Conservation (phyloP, 306 rosid species). For the Myrica gale region DNA sequence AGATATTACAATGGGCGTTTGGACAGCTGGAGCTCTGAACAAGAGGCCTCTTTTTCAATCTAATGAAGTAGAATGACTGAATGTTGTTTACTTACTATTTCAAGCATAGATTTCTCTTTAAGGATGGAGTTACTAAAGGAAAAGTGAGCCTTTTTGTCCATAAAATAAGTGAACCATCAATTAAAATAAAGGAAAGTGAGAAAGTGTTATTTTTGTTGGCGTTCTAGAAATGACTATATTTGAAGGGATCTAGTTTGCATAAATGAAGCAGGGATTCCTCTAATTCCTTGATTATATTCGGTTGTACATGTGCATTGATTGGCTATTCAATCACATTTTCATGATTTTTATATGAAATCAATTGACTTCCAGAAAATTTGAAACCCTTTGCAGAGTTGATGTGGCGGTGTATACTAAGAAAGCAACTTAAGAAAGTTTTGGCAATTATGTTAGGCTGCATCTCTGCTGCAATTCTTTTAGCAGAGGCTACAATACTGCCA, state of each 20-base stretch:
- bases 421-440: slow-evolving; percentile 65
- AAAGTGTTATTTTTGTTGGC: background rate
- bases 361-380: background rate
- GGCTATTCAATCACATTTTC: background rate
- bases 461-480: slow-evolving; percentile 80
- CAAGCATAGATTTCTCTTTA: background rate
- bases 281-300: background rate
- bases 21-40: background rate
- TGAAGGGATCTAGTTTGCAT: background rate
- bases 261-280: background rate
- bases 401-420: slow-evolving; percentile 80
- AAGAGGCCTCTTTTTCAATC: background rate
- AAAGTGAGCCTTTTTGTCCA: background rate
- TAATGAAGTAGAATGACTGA: background rate
- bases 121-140: background rate
- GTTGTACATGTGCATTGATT: background rate
- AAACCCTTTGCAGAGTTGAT: slow-evolving; percentile 64
- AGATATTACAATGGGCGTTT: background rate
- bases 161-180: background rate
- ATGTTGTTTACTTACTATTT: background rate
- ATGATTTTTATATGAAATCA: background rate
- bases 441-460: slow-evolving; percentile 66
- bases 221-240: background rate
- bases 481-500: slow-evolving; percentile 88
- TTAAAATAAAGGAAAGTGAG: background rate